Percentiles rank a stretch among this genome's conserved stretches.
These are phyloP conservation scores for Epichloe scottii DNA, from an alignment of 2,329 filamentous ascomycete genomes.

Conservation along the genomic window DNA sequence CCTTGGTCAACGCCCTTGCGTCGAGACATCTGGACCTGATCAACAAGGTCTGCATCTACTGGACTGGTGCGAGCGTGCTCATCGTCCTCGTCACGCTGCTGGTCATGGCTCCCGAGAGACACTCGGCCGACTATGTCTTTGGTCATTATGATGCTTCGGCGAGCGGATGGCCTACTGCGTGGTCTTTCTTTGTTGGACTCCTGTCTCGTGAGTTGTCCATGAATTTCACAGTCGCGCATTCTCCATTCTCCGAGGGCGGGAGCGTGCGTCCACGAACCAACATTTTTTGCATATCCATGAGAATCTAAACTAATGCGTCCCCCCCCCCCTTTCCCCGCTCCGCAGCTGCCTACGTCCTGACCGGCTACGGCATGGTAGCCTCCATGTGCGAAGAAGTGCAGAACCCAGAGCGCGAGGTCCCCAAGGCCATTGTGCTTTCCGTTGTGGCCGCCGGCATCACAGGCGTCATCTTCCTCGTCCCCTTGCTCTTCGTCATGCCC, in stretches of 20 bases:
- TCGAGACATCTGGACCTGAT: slow-evolving; percentile 47
- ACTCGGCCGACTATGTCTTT: slow-evolving; percentile 54
- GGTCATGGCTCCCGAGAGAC: slow-evolving; percentile 50
- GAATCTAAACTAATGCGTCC: too few species aligned
- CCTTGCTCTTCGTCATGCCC: slow-evolving; percentile 64
- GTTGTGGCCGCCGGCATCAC: slow-evolving; percentile 53
- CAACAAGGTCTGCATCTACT: slow-evolving; percentile 60
- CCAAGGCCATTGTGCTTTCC: slow-evolving; percentile 55
- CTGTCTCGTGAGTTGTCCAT: slow-evolving; percentile 28
- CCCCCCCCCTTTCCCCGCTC: too few species aligned
- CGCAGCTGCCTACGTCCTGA: slow-evolving; percentile 26
- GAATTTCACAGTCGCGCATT: too few species aligned
- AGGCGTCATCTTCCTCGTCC: slow-evolving; percentile 53
- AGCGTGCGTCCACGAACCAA: too few species aligned
- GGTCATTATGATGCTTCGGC: slow-evolving; percentile 54
- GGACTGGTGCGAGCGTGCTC: slow-evolving; percentile 57
- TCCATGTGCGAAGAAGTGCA: slow-evolving; percentile 51
- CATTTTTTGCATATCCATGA: too few species aligned
- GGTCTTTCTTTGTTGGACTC: slow-evolving; percentile 44
- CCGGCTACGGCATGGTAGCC: slow-evolving; percentile 39
- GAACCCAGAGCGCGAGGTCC: slow-evolving; percentile 46
- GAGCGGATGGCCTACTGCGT: slow-evolving; percentile 55
- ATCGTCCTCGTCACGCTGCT: slow-evolving; percentile 60
- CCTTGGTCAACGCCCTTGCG: slow-evolving; percentile 55
- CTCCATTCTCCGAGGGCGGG: too few species aligned